phyloP scores from a whole-genome alignment of 805 yeast genomes.

The Starmerella vaccinii region DNA sequence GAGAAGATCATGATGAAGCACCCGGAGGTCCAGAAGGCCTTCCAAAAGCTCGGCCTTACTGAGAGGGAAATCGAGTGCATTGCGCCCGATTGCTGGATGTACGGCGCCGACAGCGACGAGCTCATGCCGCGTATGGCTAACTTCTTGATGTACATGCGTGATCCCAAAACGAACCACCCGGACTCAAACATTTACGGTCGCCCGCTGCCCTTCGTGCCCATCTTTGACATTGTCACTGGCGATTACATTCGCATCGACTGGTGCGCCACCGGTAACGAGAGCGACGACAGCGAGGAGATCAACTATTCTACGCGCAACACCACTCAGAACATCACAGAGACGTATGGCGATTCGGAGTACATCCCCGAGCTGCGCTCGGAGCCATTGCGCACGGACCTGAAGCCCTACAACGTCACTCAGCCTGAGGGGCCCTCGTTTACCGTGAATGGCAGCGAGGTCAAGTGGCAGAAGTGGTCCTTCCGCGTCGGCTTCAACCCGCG shows the following conservation, averaged over 20 bases:
- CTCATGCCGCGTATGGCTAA: conserved; percentile 38
- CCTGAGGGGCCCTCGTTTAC: conserved; percentile 73
- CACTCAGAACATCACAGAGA: conserved; percentile 43
- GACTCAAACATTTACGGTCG: conserved; percentile 51
- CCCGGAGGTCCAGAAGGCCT: conserved; percentile 79
- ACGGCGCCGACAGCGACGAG: conserved; percentile 59
- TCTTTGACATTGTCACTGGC: conserved; percentile 50
- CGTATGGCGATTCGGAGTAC: conserved; percentile 51
- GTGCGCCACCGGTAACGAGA: conserved; percentile 60
- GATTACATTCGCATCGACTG: conserved; percentile 63
- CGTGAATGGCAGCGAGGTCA: conserved; percentile 48
- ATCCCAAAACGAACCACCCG: conserved; percentile 40
- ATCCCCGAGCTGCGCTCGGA: conserved; percentile 57
- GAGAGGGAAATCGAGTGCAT: conserved; percentile 17
- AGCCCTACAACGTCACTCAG: conserved; percentile 69
- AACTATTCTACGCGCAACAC: conserved; percentile 48
- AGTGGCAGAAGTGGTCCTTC: conserved; percentile 81
- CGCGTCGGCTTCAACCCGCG: conserved; percentile 58
- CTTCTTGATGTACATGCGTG: conserved; percentile 66
- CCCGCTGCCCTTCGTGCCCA: conserved; percentile 65
- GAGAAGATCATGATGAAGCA: conserved; percentile 40
- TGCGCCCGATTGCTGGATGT: conserved; percentile 49
- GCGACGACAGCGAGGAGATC: conserved; percentile 49
- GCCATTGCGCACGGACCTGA: conserved; percentile 49
- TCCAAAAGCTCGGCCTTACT: conserved; percentile 67